Conservation (phyloP, 2,329 filamentous ascomycete species). For the Dichotomopilus funicola region DNA sequence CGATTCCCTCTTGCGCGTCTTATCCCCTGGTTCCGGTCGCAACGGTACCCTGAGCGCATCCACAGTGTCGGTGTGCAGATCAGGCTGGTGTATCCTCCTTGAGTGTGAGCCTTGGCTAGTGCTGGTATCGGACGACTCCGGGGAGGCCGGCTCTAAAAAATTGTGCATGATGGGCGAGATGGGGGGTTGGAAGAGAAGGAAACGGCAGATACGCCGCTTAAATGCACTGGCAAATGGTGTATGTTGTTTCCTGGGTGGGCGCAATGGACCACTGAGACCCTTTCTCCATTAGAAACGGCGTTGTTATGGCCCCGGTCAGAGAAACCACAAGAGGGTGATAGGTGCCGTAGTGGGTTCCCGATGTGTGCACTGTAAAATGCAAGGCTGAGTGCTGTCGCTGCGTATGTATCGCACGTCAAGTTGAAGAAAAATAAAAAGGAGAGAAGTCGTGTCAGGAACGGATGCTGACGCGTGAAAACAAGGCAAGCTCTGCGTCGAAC, state of each 20-base stretch:
- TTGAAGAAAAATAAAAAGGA: slow-evolving; percentile 2
- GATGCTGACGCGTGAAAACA: slow-evolving; percentile 14
- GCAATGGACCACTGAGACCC: too few relatives aligned
- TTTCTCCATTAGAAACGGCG: too few relatives aligned
- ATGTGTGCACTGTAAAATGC: background rate
- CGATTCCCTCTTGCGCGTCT: slow-evolving; percentile 43
- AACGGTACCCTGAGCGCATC: slow-evolving; percentile 37
- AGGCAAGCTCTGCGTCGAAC: slow-evolving; percentile 8
- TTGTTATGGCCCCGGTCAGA: too few relatives aligned
- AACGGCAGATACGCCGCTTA: slow-evolving; percentile 9
- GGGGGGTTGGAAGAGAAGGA: slow-evolving; percentile 11
- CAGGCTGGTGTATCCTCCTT: slow-evolving; percentile 35
- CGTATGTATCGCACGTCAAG: background rate
- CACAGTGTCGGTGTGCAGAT: slow-evolving; percentile 25
- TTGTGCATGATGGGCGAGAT: slow-evolving; percentile 17
- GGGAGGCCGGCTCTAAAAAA: slow-evolving; percentile 15
- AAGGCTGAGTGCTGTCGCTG: background rate
- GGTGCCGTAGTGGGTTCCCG: too few relatives aligned
- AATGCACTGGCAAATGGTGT: background rate
- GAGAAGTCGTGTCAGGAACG: background rate
- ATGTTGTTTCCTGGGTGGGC: too few relatives aligned
- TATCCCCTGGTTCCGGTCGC: slow-evolving; percentile 34
- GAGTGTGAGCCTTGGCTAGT: slow-evolving; percentile 29
- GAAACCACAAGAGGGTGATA: too few relatives aligned
- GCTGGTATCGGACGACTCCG: slow-evolving; percentile 27